Evolutionary conservation across 371 early-diverging fungal genomes (phyloP).

Genomic region (Neoconidiobolus thromboides): DNA sequence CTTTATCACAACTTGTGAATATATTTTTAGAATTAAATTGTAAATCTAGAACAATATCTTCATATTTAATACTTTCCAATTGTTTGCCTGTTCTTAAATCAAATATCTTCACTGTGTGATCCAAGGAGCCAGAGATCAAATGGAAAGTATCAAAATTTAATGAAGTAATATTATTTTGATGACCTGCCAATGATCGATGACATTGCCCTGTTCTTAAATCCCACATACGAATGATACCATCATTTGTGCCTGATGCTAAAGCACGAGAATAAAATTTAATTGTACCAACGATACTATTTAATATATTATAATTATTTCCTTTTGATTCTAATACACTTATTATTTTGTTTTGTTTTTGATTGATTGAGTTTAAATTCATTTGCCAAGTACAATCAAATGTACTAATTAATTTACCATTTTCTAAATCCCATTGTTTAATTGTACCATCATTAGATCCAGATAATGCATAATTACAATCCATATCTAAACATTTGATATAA

Average conservation of each 20-base stretch:
- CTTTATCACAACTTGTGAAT: constrained; percentile 8
- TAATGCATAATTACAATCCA: constrained; percentile 20
- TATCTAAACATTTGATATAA: constrained; percentile 27
- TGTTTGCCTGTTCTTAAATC: constrained; percentile 56
- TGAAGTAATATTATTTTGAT: constrained; percentile 46
- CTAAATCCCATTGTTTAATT: constrained; percentile 74
- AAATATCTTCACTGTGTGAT: constrained; percentile 48
- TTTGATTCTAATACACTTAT: constrained; percentile 2
- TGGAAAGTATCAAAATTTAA: constrained; percentile 59
- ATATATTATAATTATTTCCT: constrained; percentile 15
- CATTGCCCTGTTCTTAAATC: constrained; percentile 24
- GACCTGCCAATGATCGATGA: constrained; percentile 52
- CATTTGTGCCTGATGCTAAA: constrained; percentile 64
- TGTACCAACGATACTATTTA: constrained; percentile 40
- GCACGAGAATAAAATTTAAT: constrained; percentile 66
- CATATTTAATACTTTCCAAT: constrained; percentile 33
- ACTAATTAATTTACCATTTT: constrained; percentile 42
- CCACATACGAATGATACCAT: constrained; percentile 77
- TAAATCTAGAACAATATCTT: constrained; percentile 29
- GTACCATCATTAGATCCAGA: constrained; percentile 80
- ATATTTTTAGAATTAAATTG: constrained; percentile 35
- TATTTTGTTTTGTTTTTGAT: background rate
- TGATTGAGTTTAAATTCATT: constrained; percentile 15
- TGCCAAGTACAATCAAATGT: constrained; percentile 53
- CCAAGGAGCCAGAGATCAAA: constrained; percentile 59